These are phyloP conservation scores for Trichoderma virens DNA, from an alignment of 495 filamentous ascomycete genomes.

Conservation along the genomic window DNA sequence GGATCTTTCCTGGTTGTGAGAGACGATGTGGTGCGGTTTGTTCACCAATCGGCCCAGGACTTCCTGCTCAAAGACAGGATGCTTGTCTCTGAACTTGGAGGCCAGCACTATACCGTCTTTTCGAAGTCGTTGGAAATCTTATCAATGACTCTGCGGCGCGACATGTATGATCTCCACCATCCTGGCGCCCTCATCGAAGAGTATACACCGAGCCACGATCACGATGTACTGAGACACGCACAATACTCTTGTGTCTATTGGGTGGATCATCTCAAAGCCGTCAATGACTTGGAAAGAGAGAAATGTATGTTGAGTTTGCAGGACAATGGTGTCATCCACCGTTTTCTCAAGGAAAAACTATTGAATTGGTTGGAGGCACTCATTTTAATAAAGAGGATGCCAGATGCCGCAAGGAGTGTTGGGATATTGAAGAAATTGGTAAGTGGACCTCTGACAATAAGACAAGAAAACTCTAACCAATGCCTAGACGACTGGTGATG, in stretches of 20 bases:
- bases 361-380: constrained; percentile 12
- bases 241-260: constrained; percentile 33
- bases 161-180: neutral
- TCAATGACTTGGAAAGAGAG: neutral
- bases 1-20: constrained; percentile 27
- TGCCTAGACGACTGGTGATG: neutral
- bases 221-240: constrained; percentile 22
- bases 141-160: constrained; percentile 8
- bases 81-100: constrained; percentile 15
- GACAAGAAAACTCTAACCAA: neutral
- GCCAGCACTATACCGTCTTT: constrained; percentile 24
- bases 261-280: constrained; percentile 25
- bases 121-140: constrained; percentile 23
- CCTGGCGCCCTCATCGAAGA: constrained; percentile 12
- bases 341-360: constrained; percentile 7
- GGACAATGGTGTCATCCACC: neutral
- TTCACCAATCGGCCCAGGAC: constrained; percentile 41
- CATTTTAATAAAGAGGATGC: neutral
- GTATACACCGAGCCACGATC: constrained; percentile 10
- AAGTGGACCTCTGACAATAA: neutral
- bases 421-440: neutral
- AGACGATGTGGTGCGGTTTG: constrained; percentile 22
- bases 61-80: constrained; percentile 18
- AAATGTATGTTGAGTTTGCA: neutral
- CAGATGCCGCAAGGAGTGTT: neutral